A percentile compares a stretch with the other conserved stretches of the same genome.
phyloP scores from a whole-genome alignment of 2,329 filamentous ascomycete species.

The Colletotrichum horii region DNA sequence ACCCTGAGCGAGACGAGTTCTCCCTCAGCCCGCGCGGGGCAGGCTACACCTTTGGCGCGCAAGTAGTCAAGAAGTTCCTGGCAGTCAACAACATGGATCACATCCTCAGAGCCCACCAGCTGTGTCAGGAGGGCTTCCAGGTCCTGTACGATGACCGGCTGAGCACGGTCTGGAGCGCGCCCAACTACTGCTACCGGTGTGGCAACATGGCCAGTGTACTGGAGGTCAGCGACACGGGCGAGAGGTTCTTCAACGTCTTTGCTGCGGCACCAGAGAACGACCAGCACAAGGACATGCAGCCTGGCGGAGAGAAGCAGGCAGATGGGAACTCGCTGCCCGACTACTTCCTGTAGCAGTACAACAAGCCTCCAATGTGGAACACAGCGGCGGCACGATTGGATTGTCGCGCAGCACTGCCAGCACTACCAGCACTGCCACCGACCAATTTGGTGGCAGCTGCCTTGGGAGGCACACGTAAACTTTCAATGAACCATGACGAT shows the following conservation, averaged over 20 bases:
- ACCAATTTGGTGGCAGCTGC: neutral
- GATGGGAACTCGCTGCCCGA: constrained; percentile 70
- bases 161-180: constrained; percentile 97
- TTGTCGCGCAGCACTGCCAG: neutral
- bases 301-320: constrained; percentile 69
- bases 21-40: constrained; percentile 91
- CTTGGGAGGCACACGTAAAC: neutral
- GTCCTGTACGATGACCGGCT: constrained; percentile 93
- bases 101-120: constrained; percentile 95
- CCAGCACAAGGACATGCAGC: constrained; percentile 83
- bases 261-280: constrained; percentile 97
- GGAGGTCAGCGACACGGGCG: constrained; percentile 91
- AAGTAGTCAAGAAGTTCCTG: constrained; percentile 97
- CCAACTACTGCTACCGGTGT: constrained; percentile 94
- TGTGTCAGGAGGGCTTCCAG: constrained; percentile 98
- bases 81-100: constrained; percentile 98
- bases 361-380: neutral
- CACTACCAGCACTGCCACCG: neutral
- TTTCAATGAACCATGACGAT: neutral
- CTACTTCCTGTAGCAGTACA: constrained; percentile 67
- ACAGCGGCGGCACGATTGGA: neutral
- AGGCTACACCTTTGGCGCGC: constrained; percentile 96
- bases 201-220: constrained; percentile 97
- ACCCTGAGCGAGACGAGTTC: constrained; percentile 97
- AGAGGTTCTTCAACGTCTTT: constrained; percentile 97